A percentile compares a stretch with the other conserved stretches of the same genome.
Conservation (phyloP, 768 basidiomycete genomes). For the Heimioporus sp. region DNA sequence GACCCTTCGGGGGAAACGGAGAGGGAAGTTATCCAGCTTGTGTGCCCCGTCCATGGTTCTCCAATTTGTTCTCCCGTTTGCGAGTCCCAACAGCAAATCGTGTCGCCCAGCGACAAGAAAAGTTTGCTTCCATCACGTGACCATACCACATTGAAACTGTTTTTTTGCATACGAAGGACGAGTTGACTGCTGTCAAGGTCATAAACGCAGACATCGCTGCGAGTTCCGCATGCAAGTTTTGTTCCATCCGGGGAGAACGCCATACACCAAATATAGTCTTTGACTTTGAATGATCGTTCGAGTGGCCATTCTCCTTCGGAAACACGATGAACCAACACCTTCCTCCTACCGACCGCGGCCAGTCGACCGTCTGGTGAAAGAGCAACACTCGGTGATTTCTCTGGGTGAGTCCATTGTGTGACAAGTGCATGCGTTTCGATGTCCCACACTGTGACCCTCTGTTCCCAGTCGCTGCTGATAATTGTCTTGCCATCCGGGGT, state of each 20-base stretch:
- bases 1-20: slow-evolving; percentile 1
- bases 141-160: slow-evolving; percentile 6
- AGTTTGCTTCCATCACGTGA: slow-evolving; percentile 11
- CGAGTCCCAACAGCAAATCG: slow-evolving; percentile 6
- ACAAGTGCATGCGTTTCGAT: neutral
- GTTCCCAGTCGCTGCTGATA: neutral
- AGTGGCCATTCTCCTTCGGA: neutral
- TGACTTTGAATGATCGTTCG: neutral
- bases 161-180: neutral
- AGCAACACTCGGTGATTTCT: rapidly evolving
- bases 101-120: neutral
- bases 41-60: slow-evolving; percentile 14
- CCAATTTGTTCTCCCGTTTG: slow-evolving; percentile 1
- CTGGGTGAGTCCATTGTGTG: neutral
- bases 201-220: neutral
- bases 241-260: neutral
- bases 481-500: slow-evolving; percentile 2
- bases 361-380: slow-evolving; percentile 1
- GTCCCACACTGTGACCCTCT: neutral
- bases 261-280: neutral
- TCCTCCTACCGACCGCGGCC: neutral
- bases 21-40: neutral
- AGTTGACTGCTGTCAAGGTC: neutral
- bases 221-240: too few relatives aligned
- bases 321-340: neutral